Conservation (phyloP, 2,329 filamentous ascomycete genomes). For the Arthroderma sp. region DNA sequence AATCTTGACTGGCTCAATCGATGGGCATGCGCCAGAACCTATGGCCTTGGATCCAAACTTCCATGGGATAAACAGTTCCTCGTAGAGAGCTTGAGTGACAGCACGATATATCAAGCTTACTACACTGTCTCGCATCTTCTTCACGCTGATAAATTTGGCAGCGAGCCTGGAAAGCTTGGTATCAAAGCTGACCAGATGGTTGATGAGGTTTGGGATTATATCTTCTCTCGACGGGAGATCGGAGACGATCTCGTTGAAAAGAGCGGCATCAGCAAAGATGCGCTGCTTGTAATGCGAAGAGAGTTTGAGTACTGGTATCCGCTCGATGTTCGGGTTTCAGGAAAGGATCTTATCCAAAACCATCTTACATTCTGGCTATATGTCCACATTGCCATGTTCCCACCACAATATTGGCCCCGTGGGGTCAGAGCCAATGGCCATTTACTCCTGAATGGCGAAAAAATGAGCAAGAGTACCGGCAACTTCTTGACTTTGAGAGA, state of each 20-base stretch:
- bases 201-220: conserved; percentile 91
- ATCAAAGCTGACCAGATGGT: conserved; percentile 77
- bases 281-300: conserved; percentile 66
- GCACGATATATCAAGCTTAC: conserved; percentile 67
- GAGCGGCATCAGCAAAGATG: conserved; percentile 59
- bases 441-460: conserved; percentile 86
- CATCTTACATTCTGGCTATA: conserved; percentile 95
- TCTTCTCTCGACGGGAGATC: conserved; percentile 66
- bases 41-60: conserved; percentile 82
- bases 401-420: conserved; percentile 74
- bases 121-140: conserved; percentile 51
- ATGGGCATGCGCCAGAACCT: conserved; percentile 88
- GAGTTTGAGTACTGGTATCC: conserved; percentile 98
- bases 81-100: conserved; percentile 84
- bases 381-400: conserved; percentile 82
- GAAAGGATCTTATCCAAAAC: conserved; percentile 87
- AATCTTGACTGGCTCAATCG: conserved; percentile 87
- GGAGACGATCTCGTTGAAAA: conserved; percentile 50
- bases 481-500: conserved; percentile 92
- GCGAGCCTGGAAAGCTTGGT: conserved; percentile 52
- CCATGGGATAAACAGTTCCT: conserved; percentile 87
- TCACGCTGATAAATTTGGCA: conserved; percentile 77
- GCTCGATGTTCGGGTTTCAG: conserved; percentile 72
- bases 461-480: conserved; percentile 96
- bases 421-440: conserved; percentile 84